phyloP scores from a whole-genome alignment of 257 asterid genomes.

The Solanum ossicruentum region DNA sequence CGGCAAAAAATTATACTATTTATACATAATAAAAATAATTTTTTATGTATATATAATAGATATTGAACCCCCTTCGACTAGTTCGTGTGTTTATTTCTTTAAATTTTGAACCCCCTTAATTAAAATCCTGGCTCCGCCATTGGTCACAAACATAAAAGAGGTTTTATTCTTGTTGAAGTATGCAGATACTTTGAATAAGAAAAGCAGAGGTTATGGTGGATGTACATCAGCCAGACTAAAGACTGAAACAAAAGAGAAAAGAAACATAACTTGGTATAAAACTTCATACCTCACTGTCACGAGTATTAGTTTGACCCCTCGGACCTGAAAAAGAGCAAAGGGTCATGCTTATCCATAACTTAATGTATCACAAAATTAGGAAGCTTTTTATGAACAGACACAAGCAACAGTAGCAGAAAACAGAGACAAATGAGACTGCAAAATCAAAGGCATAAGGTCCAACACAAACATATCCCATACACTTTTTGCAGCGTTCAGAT shows the following conservation, averaged over 20 bases:
- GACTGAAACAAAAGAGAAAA: background rate
- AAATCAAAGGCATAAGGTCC: background rate
- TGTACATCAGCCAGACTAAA: conserved; percentile 1
- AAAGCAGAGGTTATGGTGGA: background rate
- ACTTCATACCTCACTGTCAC: conserved; percentile 48
- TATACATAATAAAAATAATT: no score
- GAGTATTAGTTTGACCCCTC: conserved; percentile 44
- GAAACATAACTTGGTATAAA: background rate
- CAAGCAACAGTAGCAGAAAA: background rate
- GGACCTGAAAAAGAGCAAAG: conserved; percentile 44
- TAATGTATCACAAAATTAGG: background rate
- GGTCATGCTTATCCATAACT: background rate
- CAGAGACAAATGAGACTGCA: background rate
- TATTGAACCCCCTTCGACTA: no score
- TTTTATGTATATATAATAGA: no score
- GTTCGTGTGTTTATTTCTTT: no score
- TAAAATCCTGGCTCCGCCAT: no score
- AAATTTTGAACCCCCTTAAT: no score
- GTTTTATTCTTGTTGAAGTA: background rate
- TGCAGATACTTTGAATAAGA: background rate
- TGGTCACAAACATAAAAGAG: background rate
- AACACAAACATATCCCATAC: background rate
- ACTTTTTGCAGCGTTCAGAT: background rate
- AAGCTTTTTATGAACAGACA: background rate
- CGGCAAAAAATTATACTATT: no score